Evolutionary conservation across 306 rosid genomes (phyloP).

Genomic region (Pueraria montana): DNA sequence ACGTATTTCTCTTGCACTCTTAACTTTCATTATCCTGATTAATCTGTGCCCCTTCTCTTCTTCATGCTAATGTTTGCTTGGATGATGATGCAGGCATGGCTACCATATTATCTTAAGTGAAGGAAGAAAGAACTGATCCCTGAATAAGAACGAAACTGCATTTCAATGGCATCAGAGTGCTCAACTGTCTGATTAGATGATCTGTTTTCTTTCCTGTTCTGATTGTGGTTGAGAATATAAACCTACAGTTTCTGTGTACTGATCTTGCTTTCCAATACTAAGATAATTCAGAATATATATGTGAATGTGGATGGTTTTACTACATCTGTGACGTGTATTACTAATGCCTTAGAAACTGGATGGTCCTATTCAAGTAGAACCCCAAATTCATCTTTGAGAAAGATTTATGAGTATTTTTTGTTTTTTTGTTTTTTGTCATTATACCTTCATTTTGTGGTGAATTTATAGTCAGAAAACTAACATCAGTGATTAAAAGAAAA

Average conservation of each 20-base stretch:
- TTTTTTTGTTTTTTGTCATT: too few relatives aligned
- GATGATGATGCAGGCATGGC: conserved; percentile 81
- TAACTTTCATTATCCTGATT: neutral
- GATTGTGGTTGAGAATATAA: conserved; percentile 48
- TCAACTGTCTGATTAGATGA: conserved; percentile 28
- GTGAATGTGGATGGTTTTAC: conserved; percentile 48
- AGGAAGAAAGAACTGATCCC: conserved; percentile 88
- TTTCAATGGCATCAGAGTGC: conserved; percentile 43
- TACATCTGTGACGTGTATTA: neutral
- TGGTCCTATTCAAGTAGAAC: neutral
- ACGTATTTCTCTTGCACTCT: conserved; percentile 63
- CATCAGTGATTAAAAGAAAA: too few relatives aligned
- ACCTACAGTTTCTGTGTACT: conserved; percentile 44
- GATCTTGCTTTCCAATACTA: conserved; percentile 33
- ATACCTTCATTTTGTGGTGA: too few relatives aligned
- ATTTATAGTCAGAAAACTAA: too few relatives aligned
- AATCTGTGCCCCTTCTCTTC: conserved; percentile 21
- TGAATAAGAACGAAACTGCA: conserved; percentile 34
- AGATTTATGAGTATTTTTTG: too few relatives aligned
- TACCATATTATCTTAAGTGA: conserved; percentile 90
- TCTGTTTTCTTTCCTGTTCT: conserved; percentile 21
- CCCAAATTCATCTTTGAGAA: neutral
- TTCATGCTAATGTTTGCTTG: conserved; percentile 24
- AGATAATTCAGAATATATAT: conserved; percentile 15
- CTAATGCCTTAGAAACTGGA: too few relatives aligned